Base-by-base conservation (phyloP, 2,329 filamentous ascomycete species). In the Diaporthe sp. region DNA sequence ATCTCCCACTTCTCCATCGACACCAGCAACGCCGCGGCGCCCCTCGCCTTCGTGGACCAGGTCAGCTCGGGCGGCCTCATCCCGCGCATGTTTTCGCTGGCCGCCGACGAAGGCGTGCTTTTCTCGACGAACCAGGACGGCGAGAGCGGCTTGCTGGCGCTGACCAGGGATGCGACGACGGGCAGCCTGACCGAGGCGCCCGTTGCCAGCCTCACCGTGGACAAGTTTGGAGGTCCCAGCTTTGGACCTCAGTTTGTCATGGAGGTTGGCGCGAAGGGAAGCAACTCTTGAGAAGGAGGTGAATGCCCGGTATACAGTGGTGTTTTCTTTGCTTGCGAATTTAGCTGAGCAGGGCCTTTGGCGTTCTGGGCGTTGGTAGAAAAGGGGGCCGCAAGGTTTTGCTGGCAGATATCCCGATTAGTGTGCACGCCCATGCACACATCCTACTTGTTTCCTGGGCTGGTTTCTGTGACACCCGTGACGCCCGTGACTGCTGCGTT, bases 81-180 rank as follows among this genome's bases (percentile, higher is more conserved):
- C 7, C 88, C 88, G 10, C 87, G 88, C 78, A 88, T 88, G 85
- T 86, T 90, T 77, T 86, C 84, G 79, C 79, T 84, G 57, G 81
- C 83, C 75, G 80, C 76, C 12, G 81, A 83, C 74, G 80, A 84
- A 75, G 77, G 69, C 68, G 69, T 83, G 15, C 78, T 89, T 61
- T 88, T 88, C 77, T 83, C 85, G n/a, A 85, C 83, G n/a, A 89
- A 89, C 82, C 84, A 87, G 81, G 81, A 81, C 71, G 87, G 86
- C 49, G 80, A 81, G 4, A 77, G 77, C 19, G 87, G 84, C 0
- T 78, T 89, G 7, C 81, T 84, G 5, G 87, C 85, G 10, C 81
- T 89, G 72, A 69, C 79, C 65, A 82, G 86, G 42, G 73, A 78
- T 34, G 51, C 71, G 28, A 75, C 80, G 34, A 76, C 76, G 62